Base-by-base conservation (phyloP, 345 rosid species). In the Eutrema yunnanense region DNA sequence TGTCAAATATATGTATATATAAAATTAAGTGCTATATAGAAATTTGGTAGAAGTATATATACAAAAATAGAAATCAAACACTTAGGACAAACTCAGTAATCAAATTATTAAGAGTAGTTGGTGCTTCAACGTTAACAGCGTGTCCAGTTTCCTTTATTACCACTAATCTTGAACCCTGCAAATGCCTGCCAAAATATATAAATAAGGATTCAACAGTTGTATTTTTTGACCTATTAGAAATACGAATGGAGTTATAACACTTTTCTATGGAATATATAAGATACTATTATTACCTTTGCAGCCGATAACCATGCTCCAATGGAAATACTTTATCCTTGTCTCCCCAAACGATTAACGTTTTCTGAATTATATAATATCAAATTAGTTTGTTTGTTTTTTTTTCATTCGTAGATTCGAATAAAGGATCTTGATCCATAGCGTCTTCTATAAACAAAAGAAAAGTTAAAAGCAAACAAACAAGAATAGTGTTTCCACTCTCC, bases 311-410 rank as follows among this genome's bases (percentile, higher is more conserved):
- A 76, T 86, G 76, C 69, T 82, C 80, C 44, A 84, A 30, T 0
- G 98, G 98, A 74, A 90, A 88, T 11, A 92, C 78, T 16, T 62
- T 81, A n/a, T 88, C 98, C 56, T 86, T 73, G 65, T 90, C 95
- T 1, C 96, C 98, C 95, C 96, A 90, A 59, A 92, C 79, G 26
- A 90, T 44, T 47, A 88, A 61, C 26, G 92, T 87, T 86, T 90
- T 91, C 98, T 88, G 76, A 44, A 51, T 37, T 32, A 38, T 19
- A 14, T 19, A 14, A 74, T 41, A 42, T 16, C 29, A 53, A 16
- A 46, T 54, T 29, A 75, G 6, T 37, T 22, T 60, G 29, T 3
- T 6, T 9, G 0, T 5, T 12, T 37, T 47, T 60, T 2, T 47
- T 52, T 3, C 5, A 75, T 43, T 75, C 0, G 34, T 14, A 53